These are phyloP conservation scores for Williopsis jadinii DNA, from an alignment of 1,139 yeast species.

Conservation along the genomic window DNA sequence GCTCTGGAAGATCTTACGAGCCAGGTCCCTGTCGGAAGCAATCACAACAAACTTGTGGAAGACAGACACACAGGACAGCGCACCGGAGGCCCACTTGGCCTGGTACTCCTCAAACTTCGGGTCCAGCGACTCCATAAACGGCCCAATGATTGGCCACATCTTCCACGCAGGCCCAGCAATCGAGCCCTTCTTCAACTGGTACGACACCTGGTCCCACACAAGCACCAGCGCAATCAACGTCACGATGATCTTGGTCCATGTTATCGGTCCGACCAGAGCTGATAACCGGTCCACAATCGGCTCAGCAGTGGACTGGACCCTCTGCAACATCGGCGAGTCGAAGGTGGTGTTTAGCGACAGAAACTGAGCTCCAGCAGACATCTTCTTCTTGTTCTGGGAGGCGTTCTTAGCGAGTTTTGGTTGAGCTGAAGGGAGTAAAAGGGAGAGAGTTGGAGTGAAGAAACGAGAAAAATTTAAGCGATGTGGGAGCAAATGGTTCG, in stretches of 20 bases:
- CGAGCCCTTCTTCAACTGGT: conserved; percentile 71
- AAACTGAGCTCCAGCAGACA: too few species aligned
- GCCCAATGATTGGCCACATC: conserved; percentile 93
- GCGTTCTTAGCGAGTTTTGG: too few species aligned
- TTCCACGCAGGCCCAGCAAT: conserved; percentile 88
- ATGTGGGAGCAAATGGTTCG: too few species aligned
- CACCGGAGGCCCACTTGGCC: conserved; percentile 93
- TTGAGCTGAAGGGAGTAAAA: too few species aligned
- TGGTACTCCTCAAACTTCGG: conserved; percentile 92
- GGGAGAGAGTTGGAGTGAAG: too few species aligned
- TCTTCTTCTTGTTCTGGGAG: too few species aligned
- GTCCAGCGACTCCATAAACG: conserved; percentile 89
- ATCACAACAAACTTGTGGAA: conserved; percentile 97
- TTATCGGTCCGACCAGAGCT: conserved; percentile 15
- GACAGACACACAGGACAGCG: conserved; percentile 89
- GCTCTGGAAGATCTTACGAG: conserved; percentile 80
- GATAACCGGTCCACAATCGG: conserved; percentile 6
- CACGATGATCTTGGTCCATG: conserved; percentile 47
- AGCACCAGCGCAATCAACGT: conserved; percentile 46
- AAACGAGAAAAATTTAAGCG: too few species aligned
- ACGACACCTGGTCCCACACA: conserved; percentile 74
- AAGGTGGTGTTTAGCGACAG: conserved; percentile 12
- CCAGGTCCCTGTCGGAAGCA: conserved; percentile 84
- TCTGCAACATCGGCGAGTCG: conserved; percentile 11
- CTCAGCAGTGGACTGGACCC: conserved; percentile 4